Conservation (phyloP, 805 yeast genomes). For the Saccharomycopsis sp. region DNA sequence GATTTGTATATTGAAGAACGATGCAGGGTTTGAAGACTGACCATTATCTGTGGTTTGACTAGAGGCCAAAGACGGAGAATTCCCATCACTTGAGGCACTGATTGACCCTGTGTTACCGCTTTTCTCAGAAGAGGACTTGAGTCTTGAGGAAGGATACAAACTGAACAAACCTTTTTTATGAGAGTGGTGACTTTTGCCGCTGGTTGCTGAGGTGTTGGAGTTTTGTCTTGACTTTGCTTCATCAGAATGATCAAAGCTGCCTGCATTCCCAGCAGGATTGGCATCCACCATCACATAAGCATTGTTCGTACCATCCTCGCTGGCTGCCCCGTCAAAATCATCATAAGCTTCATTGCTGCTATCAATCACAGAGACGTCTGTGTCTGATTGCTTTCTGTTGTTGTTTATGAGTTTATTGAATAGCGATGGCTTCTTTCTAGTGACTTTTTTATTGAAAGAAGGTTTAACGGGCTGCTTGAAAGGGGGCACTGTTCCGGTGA, state of each 20-base stretch:
- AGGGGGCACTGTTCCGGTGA: slow-evolving; percentile 7
- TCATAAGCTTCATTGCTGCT: background rate
- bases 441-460: slow-evolving; percentile 6
- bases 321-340: slow-evolving; percentile 1
- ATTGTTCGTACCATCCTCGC: background rate
- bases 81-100: background rate
- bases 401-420: slow-evolving; percentile 11
- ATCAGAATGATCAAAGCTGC: background rate
- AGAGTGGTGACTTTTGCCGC: slow-evolving; percentile 6
- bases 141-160: slow-evolving; percentile 11
- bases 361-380: background rate
- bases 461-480: slow-evolving; percentile 14
- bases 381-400: background rate
- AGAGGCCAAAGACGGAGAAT: slow-evolving; percentile 1
- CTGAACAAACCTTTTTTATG: slow-evolving; percentile 13
- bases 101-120: slow-evolving; percentile 3
- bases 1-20: slow-evolving; percentile 14
- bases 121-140: slow-evolving; percentile 15
- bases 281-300: background rate
- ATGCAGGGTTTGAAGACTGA: slow-evolving; percentile 7
- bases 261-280: no score
- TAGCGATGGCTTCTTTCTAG: slow-evolving; percentile 6
- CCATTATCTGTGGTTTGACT: no score
- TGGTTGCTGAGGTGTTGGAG: slow-evolving; percentile 10
- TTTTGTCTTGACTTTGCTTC: slow-evolving; percentile 17